Evolutionary conservation across 306 rosid species (phyloP), one percentile per base, ranked within the genome.

Genomic region (Vigna reflexopilosa): DNA sequence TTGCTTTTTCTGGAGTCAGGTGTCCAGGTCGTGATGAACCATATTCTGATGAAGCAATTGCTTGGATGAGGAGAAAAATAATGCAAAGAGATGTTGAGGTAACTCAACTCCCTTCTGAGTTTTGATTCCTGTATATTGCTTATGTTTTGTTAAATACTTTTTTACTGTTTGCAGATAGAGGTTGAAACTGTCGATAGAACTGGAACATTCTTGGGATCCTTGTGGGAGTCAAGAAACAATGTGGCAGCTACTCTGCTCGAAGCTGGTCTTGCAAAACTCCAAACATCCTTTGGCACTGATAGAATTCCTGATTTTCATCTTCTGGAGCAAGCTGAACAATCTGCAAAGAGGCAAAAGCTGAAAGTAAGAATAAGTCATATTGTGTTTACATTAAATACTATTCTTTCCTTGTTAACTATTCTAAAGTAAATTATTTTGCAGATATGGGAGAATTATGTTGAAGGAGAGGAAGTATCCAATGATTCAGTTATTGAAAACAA

Each of bases 41-140:
- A 19, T 90, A 88, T 84, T 93, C 99, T 58, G 91, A 95, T 9
- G 99, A 95, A 83, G 99, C 99, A 75, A 93, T 95, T 87, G 88
- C 99, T 19, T 66, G 93, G 59, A 95, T 93, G 99, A 91, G 99
- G 85, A 87, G 98, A 75, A 95, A 87, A 85, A 95, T 93, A 81
- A 93, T 95, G 98, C 99, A 95, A 86, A 88, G 98, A 88, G 99
- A 95, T 79, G 99, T 95, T 20, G 98, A 95, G 94, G 99, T 91
- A 76, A 52, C 76, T 78, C 26, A 67, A 24, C 48, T 83, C 64
- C 78, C 72, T 81, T 70, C 15, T 19, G 47, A 72, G 73, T 44
- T 77, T 34, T 4, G 50, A 38, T 78, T 78, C 30, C 76, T 73
- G 15, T 64, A 19, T 58, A 66, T 69, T 30, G 24, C 77, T 77